These are phyloP conservation scores for Globisporangium ultimum DNA, from an alignment of 352 stramenopile species.

Conservation along the genomic window DNA sequence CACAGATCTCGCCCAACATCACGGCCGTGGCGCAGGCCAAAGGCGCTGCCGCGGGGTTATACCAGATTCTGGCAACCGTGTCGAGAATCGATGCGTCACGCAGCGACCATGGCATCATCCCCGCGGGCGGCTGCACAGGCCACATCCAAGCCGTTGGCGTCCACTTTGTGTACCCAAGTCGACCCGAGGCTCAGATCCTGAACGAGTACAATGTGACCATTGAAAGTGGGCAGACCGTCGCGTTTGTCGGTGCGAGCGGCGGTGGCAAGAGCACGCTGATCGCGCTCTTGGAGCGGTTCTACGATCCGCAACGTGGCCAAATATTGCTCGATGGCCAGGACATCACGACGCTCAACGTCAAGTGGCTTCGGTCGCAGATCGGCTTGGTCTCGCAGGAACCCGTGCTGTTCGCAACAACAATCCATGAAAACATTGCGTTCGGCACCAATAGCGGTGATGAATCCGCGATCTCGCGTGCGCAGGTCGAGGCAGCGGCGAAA, in stretches of 20 bases:
- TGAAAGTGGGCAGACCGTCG: constrained; percentile 22
- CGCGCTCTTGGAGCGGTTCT: constrained; percentile 84
- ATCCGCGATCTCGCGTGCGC: constrained; percentile 29
- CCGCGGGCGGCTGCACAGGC: constrained; percentile 21
- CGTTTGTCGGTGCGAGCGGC: constrained; percentile 29
- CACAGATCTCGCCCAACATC: constrained; percentile 41
- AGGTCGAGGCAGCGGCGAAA: constrained; percentile 78
- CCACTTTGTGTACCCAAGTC: constrained; percentile 64
- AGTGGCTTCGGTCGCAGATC: constrained; percentile 59
- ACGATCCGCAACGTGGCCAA: constrained; percentile 67
- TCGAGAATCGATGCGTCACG: constrained; percentile 43
- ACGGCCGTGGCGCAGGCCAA: constrained; percentile 33
- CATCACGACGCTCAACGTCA: constrained; percentile 77
- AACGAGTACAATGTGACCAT: constrained; percentile 29
- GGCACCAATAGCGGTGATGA: constrained; percentile 20
- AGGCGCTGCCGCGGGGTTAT: constrained; percentile 36
- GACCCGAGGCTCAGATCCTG: constrained; percentile 35
- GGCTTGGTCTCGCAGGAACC: constrained; percentile 83
- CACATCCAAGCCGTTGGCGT: constrained; percentile 44
- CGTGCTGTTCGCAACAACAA: constrained; percentile 87
- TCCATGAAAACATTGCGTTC: constrained; percentile 89
- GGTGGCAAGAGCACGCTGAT: constrained; percentile 43
- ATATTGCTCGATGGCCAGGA: constrained; percentile 82
- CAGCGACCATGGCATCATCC: constrained; percentile 20
- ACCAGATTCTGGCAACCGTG: constrained; percentile 43